A percentile compares a stretch with the other conserved stretches of the same genome.
Conservation (phyloP, 805 yeast genomes). For the Lachancea meyersii region DNA sequence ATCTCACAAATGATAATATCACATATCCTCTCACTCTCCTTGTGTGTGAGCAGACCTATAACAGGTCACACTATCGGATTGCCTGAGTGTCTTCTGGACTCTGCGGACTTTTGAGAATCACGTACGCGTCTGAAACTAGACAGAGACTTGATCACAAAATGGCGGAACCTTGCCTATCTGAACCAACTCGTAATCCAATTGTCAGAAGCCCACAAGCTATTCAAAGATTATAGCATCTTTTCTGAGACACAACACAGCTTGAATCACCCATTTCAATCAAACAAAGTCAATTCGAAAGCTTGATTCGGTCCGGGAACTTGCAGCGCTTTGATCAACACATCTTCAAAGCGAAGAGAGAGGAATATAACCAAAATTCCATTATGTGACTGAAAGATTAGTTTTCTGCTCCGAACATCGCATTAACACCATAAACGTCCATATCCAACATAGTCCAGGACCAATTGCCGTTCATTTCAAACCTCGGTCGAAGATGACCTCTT, state of each 20-base stretch:
- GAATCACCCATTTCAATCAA: neutral
- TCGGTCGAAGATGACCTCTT: neutral
- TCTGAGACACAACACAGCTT: neutral
- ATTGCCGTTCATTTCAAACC: neutral
- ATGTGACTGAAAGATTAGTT: constrained; percentile 3
- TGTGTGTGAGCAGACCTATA: neutral
- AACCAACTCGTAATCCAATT: neutral
- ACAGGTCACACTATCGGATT: neutral
- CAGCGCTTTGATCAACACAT: constrained; percentile 1
- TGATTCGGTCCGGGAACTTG: constrained; percentile 1
- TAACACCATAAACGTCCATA: neutral
- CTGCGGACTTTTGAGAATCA: neutral
- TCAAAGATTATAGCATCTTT: neutral
- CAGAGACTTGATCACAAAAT: neutral
- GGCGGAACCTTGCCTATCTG: neutral
- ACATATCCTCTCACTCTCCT: neutral
- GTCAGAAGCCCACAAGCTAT: constrained; percentile 1
- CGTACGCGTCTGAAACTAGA: neutral
- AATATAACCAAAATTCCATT: constrained; percentile 4
- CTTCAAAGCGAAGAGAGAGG: neutral
- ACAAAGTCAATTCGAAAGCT: constrained; percentile 2
- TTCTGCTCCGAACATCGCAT: neutral
- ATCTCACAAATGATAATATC: neutral
- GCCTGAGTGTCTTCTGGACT: neutral
- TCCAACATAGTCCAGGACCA: constrained; percentile 4